Evolutionary conservation across 139 green algal species (phyloP).

Genomic region (Spirogloea muscicola): DNA sequence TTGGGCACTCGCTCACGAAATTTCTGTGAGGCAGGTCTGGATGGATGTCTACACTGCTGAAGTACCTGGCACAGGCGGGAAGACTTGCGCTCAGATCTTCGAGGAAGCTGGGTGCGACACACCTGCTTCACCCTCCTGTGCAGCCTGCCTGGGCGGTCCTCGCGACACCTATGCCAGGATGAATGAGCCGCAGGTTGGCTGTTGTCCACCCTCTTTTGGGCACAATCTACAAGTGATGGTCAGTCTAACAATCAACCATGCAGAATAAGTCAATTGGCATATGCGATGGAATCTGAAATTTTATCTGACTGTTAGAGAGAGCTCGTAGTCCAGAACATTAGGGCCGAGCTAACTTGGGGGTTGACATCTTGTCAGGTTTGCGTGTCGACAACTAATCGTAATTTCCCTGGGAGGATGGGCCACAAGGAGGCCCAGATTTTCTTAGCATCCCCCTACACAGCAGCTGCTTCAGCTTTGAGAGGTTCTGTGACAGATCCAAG

Average conservation of each 20-base stretch:
- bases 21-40: slow-evolving; percentile 69
- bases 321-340: too few relatives aligned
- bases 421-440: slow-evolving; percentile 96
- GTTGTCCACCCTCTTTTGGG: too few relatives aligned
- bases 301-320: too few relatives aligned
- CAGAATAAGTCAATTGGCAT: too few relatives aligned
- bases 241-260: too few relatives aligned
- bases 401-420: slow-evolving; percentile 96
- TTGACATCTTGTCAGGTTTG: too few relatives aligned
- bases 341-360: too few relatives aligned
- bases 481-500: slow-evolving; percentile 80
- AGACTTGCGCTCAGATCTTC: slow-evolving; percentile 93
- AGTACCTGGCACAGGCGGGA: slow-evolving; percentile 86
- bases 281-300: too few relatives aligned
- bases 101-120: slow-evolving; percentile 80
- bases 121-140: slow-evolving; percentile 81
- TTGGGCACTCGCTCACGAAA: not conserved
- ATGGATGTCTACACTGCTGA: slow-evolving; percentile 85
- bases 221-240: too few relatives aligned
- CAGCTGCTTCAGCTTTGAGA: slow-evolving; percentile 78
- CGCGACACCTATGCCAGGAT: slow-evolving; percentile 92
- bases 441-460: slow-evolving; percentile 87
- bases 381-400: slow-evolving; percentile 94
- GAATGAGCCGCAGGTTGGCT: slow-evolving; percentile 90
- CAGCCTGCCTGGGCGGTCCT: slow-evolving; percentile 87